A percentile compares a stretch with the other conserved stretches of the same genome.
These are phyloP conservation scores for Penicillium subrubescens DNA, from an alignment of 495 filamentous ascomycete species.

Conservation along the genomic window DNA sequence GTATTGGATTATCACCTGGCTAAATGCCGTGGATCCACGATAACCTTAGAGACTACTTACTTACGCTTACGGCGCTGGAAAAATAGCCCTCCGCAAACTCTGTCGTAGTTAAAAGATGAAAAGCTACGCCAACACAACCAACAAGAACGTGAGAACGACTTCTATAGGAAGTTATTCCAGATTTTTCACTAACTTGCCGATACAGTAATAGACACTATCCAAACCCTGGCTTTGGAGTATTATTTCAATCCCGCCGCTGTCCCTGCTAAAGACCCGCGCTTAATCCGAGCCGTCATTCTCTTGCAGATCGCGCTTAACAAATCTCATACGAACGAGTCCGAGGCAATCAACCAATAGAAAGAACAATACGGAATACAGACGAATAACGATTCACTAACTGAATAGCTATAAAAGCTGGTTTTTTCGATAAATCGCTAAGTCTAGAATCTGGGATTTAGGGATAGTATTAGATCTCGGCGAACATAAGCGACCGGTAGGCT, in stretches of 20 bases:
- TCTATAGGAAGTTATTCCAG: constrained; percentile 14
- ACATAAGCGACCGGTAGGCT: too few species aligned
- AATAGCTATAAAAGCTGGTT: too few species aligned
- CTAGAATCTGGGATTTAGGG: too few species aligned
- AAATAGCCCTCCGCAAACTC: not conserved
- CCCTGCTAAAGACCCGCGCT: not conserved
- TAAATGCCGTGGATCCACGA: constrained; percentile 11
- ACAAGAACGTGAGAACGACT: constrained; percentile 16
- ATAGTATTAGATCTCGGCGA: too few species aligned
- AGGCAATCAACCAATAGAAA: constrained; percentile 5
- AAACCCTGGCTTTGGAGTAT: constrained; percentile 5
- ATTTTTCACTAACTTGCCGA: constrained; percentile 2
- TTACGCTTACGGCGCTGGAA: constrained; percentile 11
- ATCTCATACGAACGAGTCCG: not conserved
- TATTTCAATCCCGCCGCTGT: constrained; percentile 6
- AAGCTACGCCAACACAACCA: constrained; percentile 2
- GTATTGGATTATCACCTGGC: constrained; percentile 13
- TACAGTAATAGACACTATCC: not conserved
- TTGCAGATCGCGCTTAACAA: not conserved
- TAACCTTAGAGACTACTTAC: constrained; percentile 17
- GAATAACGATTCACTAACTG: too few species aligned
- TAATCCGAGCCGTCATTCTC: not conserved
- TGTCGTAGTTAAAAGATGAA: too few species aligned
- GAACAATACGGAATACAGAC: not conserved
- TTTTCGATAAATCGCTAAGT: too few species aligned